Conservation (phyloP, 306 rosid genomes). For the Trifolium fragiferum region DNA sequence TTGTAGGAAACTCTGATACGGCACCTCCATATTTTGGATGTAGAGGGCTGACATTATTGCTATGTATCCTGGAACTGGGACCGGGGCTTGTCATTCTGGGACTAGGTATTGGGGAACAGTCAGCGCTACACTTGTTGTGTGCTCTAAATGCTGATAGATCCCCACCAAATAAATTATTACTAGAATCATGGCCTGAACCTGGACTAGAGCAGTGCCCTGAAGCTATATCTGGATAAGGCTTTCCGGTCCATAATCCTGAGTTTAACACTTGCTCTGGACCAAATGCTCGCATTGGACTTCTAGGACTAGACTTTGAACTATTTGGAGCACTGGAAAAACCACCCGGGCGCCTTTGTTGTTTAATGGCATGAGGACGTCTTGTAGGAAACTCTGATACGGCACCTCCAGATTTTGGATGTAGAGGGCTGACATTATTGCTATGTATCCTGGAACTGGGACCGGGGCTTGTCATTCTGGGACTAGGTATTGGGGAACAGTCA, state of each 20-base stretch:
- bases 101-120: conserved; percentile 86
- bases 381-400: conserved; percentile 53
- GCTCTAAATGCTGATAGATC: conserved; percentile 64
- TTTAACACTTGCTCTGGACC: conserved; percentile 67
- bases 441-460: conserved; percentile 91
- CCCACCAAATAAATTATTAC: conserved; percentile 77
- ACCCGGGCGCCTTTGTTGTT: conserved; percentile 74
- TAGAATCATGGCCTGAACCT: conserved; percentile 82
- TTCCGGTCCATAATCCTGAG: conserved; percentile 60
- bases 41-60: conserved; percentile 83
- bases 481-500: conserved; percentile 84
- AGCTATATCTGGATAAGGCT: conserved; percentile 64
- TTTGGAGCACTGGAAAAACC: too few species aligned
- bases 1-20: conserved; percentile 54
- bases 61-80: conserved; percentile 88
- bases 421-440: conserved; percentile 85
- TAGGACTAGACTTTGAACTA: too few species aligned
- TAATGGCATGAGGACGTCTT: conserved; percentile 67
- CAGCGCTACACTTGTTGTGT: conserved; percentile 70
- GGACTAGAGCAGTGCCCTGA: conserved; percentile 77
- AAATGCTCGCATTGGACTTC: too few species aligned
- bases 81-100: conserved; percentile 82
- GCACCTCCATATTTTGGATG: conserved; percentile 78
- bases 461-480: conserved; percentile 82
- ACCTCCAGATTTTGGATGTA: conserved; percentile 80